Base-by-base conservation (phyloP, 805 yeast genomes). In the Myxozyma melibiosi region DNA sequence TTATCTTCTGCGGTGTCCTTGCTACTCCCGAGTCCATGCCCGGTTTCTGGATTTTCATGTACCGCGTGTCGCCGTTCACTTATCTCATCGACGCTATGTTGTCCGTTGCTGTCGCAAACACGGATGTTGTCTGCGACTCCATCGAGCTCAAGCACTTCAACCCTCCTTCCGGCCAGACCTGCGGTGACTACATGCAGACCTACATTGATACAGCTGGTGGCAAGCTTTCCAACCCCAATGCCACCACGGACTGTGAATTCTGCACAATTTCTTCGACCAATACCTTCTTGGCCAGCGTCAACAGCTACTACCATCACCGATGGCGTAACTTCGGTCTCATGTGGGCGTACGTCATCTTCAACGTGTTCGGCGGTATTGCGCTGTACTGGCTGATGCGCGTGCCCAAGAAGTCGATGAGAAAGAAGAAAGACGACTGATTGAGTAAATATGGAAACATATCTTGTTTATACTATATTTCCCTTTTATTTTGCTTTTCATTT, bases 41-140 rank as follows among this genome's bases (percentile, higher is more conserved):
- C 11, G 84, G 89, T 0, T 88, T 88, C 75, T 88, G 95, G 95
- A 82, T 81, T 41, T 88, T 86, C 70, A 86, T 88, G 90, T 84
- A 86, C 80, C 80, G 86, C 65, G 78, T 76, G 18, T 84, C 88
- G 31, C 94, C 78, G 13, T 81, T 80, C 71, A 86, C 92, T 1
- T 88, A 88, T 68, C 80, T 85, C 68, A 76, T 86, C 56, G 83
- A 81, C 60, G 76, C 80, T 49, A 74, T 85, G 63, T 72, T 84
- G 43, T 75, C 73, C 25, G 72, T 70, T 33, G 76, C 78, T 52
- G 73, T 78, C 65, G 85, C 85, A 61, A 78, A 77, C 41, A 74
- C 80, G 58, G 68, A 71, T 37, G 85, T 87, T 13, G 67, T 58
- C 9, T 86, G 91, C 68, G 61, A 73, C 3, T 58, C 53, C 2